Evolutionary conservation across 345 rosid genomes (phyloP).

Genomic region (Hibiscus mutabilis): DNA sequence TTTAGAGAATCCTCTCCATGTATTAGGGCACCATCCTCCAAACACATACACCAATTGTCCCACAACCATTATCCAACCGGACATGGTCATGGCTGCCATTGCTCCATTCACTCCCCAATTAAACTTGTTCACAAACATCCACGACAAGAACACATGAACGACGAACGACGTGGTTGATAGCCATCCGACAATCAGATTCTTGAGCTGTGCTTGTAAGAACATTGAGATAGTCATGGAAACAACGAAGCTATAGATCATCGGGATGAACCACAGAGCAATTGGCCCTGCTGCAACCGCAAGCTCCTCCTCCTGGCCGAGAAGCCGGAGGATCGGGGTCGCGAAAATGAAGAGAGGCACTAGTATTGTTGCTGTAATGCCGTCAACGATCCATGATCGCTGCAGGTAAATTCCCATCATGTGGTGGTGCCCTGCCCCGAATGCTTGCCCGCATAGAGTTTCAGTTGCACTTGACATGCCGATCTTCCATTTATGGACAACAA

Average conservation of each 20-base stretch:
- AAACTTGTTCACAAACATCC: constrained; percentile 29
- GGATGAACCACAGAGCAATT: constrained; percentile 38
- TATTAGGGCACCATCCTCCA: constrained; percentile 30
- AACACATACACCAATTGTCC: constrained; percentile 26
- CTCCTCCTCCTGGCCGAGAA: constrained; percentile 33
- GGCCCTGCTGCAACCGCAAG: constrained; percentile 29
- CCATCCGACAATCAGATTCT: constrained; percentile 32
- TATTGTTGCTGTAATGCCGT: constrained; percentile 24
- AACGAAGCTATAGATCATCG: constrained; percentile 22
- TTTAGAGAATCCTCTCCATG: constrained; percentile 27
- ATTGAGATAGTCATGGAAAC: constrained; percentile 27
- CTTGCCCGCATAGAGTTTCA: constrained; percentile 52
- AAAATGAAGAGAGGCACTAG: constrained; percentile 28
- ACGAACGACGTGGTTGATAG: constrained; percentile 28
- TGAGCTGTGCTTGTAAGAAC: constrained; percentile 42
- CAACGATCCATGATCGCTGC: constrained; percentile 48
- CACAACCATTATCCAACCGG: constrained; percentile 20
- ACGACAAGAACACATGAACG: constrained; percentile 27
- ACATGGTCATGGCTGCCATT: constrained; percentile 25
- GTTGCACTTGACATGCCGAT: constrained; percentile 51
- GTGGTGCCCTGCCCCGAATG: constrained; percentile 46
- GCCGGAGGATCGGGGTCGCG: constrained; percentile 24
- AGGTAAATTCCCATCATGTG: constrained; percentile 44
- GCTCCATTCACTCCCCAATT: constrained; percentile 27
- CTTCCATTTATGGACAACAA: neutral